Conservation (phyloP, 148 eudicot species). For the Rhododendron kiyosumense region DNA sequence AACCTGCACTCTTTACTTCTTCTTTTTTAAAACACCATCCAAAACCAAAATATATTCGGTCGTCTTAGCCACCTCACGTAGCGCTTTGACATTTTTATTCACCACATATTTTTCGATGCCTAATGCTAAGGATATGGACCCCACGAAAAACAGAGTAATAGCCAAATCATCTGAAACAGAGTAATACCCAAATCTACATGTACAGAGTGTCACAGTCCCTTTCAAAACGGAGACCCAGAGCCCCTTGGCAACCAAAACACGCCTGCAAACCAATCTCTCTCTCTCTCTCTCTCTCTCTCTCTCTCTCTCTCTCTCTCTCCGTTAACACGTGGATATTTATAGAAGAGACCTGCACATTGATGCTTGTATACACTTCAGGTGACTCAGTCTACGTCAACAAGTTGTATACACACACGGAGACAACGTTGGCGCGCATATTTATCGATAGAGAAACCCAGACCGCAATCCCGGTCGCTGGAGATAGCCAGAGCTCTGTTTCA, state of each 20-base stretch:
- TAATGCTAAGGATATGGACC: too few species aligned
- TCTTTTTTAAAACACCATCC: too few species aligned
- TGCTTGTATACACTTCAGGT: background rate
- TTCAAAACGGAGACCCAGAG: too few species aligned
- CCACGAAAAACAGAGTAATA: too few species aligned
- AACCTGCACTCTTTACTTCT: too few species aligned
- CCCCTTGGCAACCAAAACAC: background rate
- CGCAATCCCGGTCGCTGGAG: background rate
- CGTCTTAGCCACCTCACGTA: too few species aligned
- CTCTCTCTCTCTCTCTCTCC: constrained; percentile 3
- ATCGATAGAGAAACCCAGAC: background rate
- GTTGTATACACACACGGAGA: background rate
- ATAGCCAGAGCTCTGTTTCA: constrained; percentile 6
- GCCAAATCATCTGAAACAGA: too few species aligned
- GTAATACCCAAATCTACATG: too few species aligned
- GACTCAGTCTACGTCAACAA: background rate
- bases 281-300: background rate
- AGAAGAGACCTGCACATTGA: background rate
- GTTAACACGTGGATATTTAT: constrained; percentile 13
- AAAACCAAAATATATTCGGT: too few species aligned
- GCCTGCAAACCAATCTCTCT: background rate
- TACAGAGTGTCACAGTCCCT: too few species aligned
- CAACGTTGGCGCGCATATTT: background rate
- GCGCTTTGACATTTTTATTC: too few species aligned
- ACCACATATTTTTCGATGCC: too few species aligned